These are phyloP conservation scores for Panicum hallii DNA, from an alignment of 202 grass and related monocot species.

Conservation along the genomic window DNA sequence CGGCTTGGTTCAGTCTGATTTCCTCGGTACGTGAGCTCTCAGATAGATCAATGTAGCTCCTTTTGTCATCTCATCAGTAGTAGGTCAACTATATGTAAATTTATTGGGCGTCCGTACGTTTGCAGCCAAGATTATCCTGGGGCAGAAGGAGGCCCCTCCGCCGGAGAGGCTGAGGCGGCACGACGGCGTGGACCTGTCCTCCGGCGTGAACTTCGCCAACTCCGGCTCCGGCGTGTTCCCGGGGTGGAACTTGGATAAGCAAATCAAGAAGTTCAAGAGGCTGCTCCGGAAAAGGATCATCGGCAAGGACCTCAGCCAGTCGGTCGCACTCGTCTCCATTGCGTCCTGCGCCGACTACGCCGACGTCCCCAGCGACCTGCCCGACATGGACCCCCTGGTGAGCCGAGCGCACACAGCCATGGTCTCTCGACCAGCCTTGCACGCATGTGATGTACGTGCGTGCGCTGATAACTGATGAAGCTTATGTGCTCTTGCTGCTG, in stretches of 20 bases:
- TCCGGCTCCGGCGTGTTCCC: background rate
- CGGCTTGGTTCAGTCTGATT: slow-evolving; percentile 23
- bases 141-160: background rate
- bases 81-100: background rate
- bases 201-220: slow-evolving; percentile 12
- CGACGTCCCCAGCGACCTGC: background rate
- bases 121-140: slow-evolving; percentile 7
- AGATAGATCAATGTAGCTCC: background rate
- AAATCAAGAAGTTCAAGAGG: background rate
- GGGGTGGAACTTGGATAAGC: background rate
- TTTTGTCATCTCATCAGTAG: too few species aligned
- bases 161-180: background rate
- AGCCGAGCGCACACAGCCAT: too few species aligned
- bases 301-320: background rate
- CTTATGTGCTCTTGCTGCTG: background rate
- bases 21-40: background rate
- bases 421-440: too few species aligned
- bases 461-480: background rate
- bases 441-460: too few species aligned
- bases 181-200: background rate
- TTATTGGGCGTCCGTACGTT: too few species aligned
- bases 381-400: background rate
- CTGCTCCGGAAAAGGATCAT: background rate
- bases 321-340: background rate
- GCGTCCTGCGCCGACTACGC: background rate